Base-by-base conservation (phyloP, 768 basidiomycete genomes). In the Lepiota brunneoincarnata region DNA sequence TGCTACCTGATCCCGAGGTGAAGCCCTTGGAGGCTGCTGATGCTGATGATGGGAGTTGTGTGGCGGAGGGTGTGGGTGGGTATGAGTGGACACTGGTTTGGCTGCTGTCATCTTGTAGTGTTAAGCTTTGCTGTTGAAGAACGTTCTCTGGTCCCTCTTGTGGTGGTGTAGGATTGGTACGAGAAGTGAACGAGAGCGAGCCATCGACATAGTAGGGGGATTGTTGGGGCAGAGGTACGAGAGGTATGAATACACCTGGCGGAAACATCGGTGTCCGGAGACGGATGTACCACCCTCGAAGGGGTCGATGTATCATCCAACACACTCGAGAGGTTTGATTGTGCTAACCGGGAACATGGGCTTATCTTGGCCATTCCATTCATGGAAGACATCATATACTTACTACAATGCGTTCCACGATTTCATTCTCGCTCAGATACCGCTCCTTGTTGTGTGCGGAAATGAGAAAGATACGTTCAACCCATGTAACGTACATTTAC, bases 241-340 rank as follows among this genome's bases (percentile, higher is more conserved):
- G 63, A 1, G 82, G 76, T 24, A 86, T 85, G 57, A 75, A 82
- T 10, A 77, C 73, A 2, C 79, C 75, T 11, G 81, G 84, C 0
- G 88, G 86, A 58, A 91, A 91, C 3, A 75, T 61, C 0, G 91
- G 90, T 2, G 87, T 72, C 34, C 87, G 80, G 21, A 93, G 71
- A 38, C 86, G 86, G 55, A 93, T 83, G 67, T 92, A 93, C 91
- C 91, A 93, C 41, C 91, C 91, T 24, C 86, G 81, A 54, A 83
- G 82, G 1, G 91, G 91, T 4, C 84, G 81, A 64, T 91, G 91
- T 23, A 91, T 82, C 9, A 81, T 81, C 91, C 91, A 93, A 51
- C 79, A 76, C 2, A 89, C 66, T 0, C 78, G 77, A 20, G 79
- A 81, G 3, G 80, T 83, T n/a, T 80, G 75, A 37, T 86, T 87